These are phyloP conservation scores for Astragalus membranaceus DNA, from an alignment of 306 rosid genomes.

Conservation along the genomic window DNA sequence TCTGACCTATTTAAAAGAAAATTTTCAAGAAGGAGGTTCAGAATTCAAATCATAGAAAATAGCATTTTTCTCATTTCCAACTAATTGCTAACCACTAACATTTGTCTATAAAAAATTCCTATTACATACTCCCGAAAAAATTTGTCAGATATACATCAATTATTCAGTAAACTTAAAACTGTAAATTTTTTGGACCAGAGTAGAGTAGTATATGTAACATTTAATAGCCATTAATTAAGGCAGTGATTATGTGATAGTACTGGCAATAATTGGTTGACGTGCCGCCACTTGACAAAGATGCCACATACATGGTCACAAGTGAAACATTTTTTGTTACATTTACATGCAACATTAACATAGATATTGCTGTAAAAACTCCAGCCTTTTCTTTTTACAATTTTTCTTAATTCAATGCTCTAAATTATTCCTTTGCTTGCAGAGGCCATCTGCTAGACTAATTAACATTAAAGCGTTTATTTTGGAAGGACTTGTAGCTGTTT, in stretches of 20 bases:
- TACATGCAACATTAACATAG: conserved; percentile 23
- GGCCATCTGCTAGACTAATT: conserved; percentile 17
- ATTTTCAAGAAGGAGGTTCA: neutral
- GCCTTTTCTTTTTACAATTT: neutral
- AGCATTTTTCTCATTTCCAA: too few relatives aligned
- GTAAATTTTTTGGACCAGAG: too few relatives aligned
- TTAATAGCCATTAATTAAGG: neutral
- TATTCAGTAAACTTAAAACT: too few relatives aligned
- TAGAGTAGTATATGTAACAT: neutral
- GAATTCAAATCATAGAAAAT: too few relatives aligned
- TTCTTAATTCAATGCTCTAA: neutral
- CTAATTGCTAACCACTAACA: too few relatives aligned
- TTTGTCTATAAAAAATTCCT: neutral
- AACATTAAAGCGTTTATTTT: conserved; percentile 18
- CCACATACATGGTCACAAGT: conserved; percentile 30
- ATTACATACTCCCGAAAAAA: too few relatives aligned
- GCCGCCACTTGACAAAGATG: neutral
- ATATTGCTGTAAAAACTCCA: conserved; percentile 14
- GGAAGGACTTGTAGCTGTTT: neutral
- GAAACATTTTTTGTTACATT: conserved; percentile 22
- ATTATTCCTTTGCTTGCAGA: conserved; percentile 21
- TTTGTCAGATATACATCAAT: too few relatives aligned
- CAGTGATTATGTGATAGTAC: neutral
- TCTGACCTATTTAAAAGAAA: neutral
- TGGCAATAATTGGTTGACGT: neutral